A percentile compares a stretch with the other conserved stretches of the same genome.
Evolutionary conservation across 129 eudicot species (phyloP).

Genomic region (Cynara cardunculus): DNA sequence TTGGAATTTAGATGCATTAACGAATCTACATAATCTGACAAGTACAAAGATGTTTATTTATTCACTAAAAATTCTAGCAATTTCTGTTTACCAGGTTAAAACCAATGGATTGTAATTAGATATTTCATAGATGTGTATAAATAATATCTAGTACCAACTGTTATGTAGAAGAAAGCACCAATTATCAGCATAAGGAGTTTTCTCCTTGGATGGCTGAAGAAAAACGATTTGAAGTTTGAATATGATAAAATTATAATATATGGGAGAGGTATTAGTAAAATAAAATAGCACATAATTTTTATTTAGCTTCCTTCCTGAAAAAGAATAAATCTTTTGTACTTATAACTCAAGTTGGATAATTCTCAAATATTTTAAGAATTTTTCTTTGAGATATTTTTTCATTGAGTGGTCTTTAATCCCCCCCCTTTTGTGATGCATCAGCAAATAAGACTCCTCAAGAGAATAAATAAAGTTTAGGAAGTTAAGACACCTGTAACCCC

Average conservation of each 20-base stretch:
- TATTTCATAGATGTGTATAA: background rate
- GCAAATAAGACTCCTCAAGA: background rate
- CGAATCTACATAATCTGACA: background rate
- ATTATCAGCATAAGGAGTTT: background rate
- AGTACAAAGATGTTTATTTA: background rate
- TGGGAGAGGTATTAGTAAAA: background rate
- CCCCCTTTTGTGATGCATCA: background rate
- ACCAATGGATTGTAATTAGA: background rate
- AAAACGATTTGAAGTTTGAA: background rate
- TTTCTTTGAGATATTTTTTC: background rate
- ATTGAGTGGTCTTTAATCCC: too few relatives aligned
- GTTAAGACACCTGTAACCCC: slow-evolving; percentile 70
- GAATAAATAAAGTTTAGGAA: background rate
- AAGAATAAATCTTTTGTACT: background rate
- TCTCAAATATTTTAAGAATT: background rate
- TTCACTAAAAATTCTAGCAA: background rate
- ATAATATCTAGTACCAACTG: background rate
- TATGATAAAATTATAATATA: background rate
- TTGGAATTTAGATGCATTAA: background rate
- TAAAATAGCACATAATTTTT: too few relatives aligned
- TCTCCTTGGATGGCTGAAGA: background rate
- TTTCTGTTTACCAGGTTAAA: too few relatives aligned
- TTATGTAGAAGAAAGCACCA: background rate
- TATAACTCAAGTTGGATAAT: background rate
- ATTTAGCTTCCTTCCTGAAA: background rate